These are phyloP conservation scores for Scutellaria galericulata DNA, from an alignment of 257 asterid genomes.

Conservation along the genomic window DNA sequence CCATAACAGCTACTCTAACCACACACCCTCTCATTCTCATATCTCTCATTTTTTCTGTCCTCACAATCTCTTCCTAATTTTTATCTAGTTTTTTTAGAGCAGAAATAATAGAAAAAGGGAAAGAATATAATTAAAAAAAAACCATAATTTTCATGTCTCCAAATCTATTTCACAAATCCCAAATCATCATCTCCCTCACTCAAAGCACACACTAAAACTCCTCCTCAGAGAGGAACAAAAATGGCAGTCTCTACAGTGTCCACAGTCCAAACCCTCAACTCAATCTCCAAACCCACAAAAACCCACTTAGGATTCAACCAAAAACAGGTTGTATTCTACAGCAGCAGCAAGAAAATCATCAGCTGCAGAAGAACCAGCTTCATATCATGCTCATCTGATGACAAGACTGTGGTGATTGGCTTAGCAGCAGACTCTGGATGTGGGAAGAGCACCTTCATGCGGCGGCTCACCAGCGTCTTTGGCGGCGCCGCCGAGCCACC, in stretches of 20 bases:
- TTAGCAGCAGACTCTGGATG: slow-evolving; percentile 96
- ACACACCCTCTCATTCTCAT: slow-evolving; percentile 45
- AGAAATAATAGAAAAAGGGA: background rate
- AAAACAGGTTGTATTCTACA: slow-evolving; percentile 58
- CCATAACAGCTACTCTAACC: slow-evolving; percentile 38
- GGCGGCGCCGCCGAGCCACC: slow-evolving; percentile 99
- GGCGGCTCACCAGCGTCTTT: slow-evolving; percentile 91
- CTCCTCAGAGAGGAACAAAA: slow-evolving; percentile 32
- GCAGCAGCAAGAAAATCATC: slow-evolving; percentile 1
- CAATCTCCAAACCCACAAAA: slow-evolving; percentile 74
- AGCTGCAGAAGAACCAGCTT: background rate
- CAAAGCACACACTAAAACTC: slow-evolving; percentile 24
- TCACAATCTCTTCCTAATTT: slow-evolving; percentile 29
- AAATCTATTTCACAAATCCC: slow-evolving; percentile 18
- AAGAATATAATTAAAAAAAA: slow-evolving; percentile 8
- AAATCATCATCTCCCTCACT: slow-evolving; percentile 29
- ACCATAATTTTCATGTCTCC: slow-evolving; percentile 24
- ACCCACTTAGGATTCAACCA: slow-evolving; percentile 69
- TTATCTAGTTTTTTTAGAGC: background rate
- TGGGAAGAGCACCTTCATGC: slow-evolving; percentile 97
- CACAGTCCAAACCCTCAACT: slow-evolving; percentile 76
- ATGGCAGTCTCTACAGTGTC: slow-evolving; percentile 85
- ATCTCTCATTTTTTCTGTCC: slow-evolving; percentile 37
- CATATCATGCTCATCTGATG: slow-evolving; percentile 65
- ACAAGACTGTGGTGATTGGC: slow-evolving; percentile 78